Base-by-base conservation (phyloP, 495 filamentous ascomycete genomes). In the Penicillium pulvis region DNA sequence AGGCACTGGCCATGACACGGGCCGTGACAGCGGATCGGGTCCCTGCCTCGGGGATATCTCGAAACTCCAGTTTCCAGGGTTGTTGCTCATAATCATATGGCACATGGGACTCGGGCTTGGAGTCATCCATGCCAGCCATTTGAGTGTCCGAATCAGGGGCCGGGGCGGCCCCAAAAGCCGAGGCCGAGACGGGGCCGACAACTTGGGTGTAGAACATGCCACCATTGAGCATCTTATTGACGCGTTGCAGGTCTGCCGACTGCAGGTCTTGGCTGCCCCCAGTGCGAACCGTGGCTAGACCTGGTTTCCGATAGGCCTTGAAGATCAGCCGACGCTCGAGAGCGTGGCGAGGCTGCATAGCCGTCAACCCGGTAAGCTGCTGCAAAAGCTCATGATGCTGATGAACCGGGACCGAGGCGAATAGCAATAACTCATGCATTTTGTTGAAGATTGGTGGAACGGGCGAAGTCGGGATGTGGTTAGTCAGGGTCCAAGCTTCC, bases 331-430 rank as follows among this genome's bases (percentile, higher is more conserved):
- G 84, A 52, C 86, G 83, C 65, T 87, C 82, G 45, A 83, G 57
- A 54, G 82, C 71, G 56, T 75, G 77, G 59, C 79, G 74, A 24
- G 88, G 88, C 57, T 85, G 83, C 83, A 87, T 87, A 59, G 83
- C 84, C 28, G 85, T 83, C 55, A 90, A 69, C 46, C 86, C 88
- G 23, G 86, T 81, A 53, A 91, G 79, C 64, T 90, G 83, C 53
- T 87, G 82, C 50, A 89, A 76, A 45, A 90, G 78, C 71, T 87
- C 86, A 63, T 78, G 70, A 63, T 79, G 77, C 55, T 80, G 75
- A 35, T 77, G 73, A 14, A 60, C 65, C 9, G 76, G 75, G 48
- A 79, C 77, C 68, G 75, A 78, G 74, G 77, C 77, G 70, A 80
- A 80, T 28, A 80, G 65, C 45, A 77, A 59, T 39, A 79, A 67